phyloP scores from a whole-genome alignment of 2,329 filamentous ascomycete genomes.

The Byssochlamys sp. region DNA sequence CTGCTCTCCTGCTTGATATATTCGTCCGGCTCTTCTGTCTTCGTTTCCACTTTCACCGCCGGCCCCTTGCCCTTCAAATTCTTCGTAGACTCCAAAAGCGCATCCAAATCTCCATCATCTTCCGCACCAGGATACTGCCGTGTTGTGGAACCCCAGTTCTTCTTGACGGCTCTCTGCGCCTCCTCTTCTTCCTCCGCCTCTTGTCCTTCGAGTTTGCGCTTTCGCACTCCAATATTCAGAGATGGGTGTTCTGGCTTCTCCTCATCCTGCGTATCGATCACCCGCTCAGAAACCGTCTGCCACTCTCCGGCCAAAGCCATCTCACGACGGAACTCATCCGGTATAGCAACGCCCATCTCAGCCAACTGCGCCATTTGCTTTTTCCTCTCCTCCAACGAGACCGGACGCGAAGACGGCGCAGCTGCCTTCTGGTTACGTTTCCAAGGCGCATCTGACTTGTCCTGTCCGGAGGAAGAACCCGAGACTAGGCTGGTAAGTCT shows the following conservation, averaged over 20 bases:
- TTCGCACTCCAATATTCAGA: conserved; percentile 35
- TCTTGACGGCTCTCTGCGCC: conserved; percentile 25
- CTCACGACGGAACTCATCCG: conserved; percentile 64
- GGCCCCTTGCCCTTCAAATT: conserved; percentile 22
- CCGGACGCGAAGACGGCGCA: conserved; percentile 27
- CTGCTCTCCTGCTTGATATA: conserved; percentile 4
- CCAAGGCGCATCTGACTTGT: conserved; percentile 16
- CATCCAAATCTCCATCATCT: conserved; percentile 33
- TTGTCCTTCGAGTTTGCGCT: conserved; percentile 35
- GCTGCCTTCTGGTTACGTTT: conserved; percentile 24
- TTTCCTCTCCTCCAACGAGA: conserved; percentile 60
- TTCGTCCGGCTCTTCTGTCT: conserved; percentile 2
- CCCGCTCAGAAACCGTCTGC: conserved; percentile 54
- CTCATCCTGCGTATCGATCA: conserved; percentile 20
- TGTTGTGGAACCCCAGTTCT: conserved; percentile 36
- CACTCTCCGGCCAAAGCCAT: conserved; percentile 86
- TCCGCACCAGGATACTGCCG: conserved; percentile 31
- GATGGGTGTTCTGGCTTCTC: conserved; percentile 21
- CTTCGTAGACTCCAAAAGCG: conserved; percentile 33
- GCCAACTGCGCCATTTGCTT: conserved; percentile 79
- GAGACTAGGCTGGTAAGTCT: conserved; percentile 69
- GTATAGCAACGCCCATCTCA: conserved; percentile 75
- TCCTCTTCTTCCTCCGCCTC: conserved; percentile 33
- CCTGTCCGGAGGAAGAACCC: conserved; percentile 25
- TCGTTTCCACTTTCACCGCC: conserved; percentile 9